A percentile compares a stretch with the other conserved stretches of the same genome.
Evolutionary conservation across 1,284 basidiomycete species (phyloP).

Genomic region (Ganoderma sinense): DNA sequence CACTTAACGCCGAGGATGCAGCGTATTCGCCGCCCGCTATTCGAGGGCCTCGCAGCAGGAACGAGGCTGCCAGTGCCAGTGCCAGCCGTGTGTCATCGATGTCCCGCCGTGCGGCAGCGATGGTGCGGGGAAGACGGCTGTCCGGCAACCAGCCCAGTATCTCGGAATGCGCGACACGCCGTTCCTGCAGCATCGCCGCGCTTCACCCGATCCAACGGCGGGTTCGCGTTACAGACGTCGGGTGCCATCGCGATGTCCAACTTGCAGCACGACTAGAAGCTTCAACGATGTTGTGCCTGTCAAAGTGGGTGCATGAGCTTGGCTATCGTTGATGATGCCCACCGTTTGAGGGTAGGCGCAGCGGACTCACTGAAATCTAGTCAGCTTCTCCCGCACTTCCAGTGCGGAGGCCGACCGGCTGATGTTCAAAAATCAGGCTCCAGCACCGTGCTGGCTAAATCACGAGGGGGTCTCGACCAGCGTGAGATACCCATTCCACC

Average conservation of each 20-base stretch:
- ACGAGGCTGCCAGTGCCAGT: neutral
- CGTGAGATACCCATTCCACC: neutral
- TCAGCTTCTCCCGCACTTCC: constrained; percentile 30
- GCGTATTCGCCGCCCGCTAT: neutral
- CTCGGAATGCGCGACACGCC: neutral
- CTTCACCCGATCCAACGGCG: constrained; percentile 1
- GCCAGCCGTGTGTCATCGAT: neutral
- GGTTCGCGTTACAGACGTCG: neutral
- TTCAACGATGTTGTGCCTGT: neutral
- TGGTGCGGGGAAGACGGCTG: neutral
- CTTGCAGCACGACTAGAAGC: neutral
- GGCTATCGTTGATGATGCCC: neutral
- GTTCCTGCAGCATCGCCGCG: neutral
- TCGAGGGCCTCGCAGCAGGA: neutral
- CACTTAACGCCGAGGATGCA: constrained; percentile 6
- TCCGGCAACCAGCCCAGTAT: neutral
- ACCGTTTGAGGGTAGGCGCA: neutral
- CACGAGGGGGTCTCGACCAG: neutral
- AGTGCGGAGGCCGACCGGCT: constrained; percentile 3
- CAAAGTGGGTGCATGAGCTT: neutral
- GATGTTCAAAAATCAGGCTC: neutral
- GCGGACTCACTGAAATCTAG: constrained; percentile 10
- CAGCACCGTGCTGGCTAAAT: neutral
- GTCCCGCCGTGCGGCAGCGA: neutral
- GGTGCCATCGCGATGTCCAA: neutral